A percentile compares a stretch with the other conserved stretches of the same genome.
Evolutionary conservation across 495 filamentous ascomycete species (phyloP).

Genomic region (Penicillium desertorum): DNA sequence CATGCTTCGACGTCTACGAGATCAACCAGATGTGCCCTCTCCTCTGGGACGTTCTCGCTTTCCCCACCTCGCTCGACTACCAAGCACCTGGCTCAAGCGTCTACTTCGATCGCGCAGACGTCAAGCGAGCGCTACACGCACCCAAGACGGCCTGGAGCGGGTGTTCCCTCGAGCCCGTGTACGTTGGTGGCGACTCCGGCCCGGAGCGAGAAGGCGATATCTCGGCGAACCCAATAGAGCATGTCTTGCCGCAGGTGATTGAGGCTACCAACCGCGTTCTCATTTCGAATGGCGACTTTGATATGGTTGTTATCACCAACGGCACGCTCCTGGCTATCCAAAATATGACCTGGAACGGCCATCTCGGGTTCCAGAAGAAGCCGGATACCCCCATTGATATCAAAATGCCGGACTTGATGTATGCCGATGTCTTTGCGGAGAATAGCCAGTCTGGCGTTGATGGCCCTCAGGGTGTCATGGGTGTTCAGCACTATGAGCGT

Average conservation of each 20-base stretch:
- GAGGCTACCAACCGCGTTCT: slow-evolving; percentile 60
- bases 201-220: slow-evolving; percentile 41
- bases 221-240: slow-evolving; percentile 44
- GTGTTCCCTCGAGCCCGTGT: slow-evolving; percentile 45
- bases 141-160: slow-evolving; percentile 47
- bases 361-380: slow-evolving; percentile 54
- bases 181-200: slow-evolving; percentile 40
- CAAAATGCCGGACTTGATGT: slow-evolving; percentile 38
- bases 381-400: slow-evolving; percentile 43
- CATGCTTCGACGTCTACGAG: slow-evolving; percentile 63
- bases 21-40: slow-evolving; percentile 48
- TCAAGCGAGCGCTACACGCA: slow-evolving; percentile 59
- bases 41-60: slow-evolving; percentile 50
- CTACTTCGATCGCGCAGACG: slow-evolving; percentile 60
- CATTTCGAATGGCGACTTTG: slow-evolving; percentile 58
- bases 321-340: slow-evolving; percentile 4
- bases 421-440: slow-evolving; percentile 29
- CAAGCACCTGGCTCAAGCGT: slow-evolving; percentile 42
- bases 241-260: slow-evolving; percentile 60
- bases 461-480: slow-evolving; percentile 56
- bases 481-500: slow-evolving; percentile 65
- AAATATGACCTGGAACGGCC: slow-evolving; percentile 9
- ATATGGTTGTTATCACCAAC: slow-evolving; percentile 58
- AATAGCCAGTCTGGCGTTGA: slow-evolving; percentile 31
- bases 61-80: slow-evolving; percentile 44